A percentile compares a stretch with the other conserved stretches of the same genome.
Conservation (phyloP, 148 eudicot genomes). For the Polygonum aviculare region DNA sequence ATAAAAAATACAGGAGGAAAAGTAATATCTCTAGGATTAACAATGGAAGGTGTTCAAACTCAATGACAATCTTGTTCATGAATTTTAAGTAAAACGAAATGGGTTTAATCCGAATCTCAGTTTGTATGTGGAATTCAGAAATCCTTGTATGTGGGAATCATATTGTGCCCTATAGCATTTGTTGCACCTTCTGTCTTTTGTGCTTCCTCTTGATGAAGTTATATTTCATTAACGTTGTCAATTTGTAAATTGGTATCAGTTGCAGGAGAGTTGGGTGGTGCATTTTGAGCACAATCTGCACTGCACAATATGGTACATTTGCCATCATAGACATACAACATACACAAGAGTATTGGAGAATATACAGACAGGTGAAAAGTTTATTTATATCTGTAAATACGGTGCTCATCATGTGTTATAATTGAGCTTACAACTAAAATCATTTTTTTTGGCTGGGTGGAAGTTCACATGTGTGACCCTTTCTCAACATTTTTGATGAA, state of each 20-base stretch:
- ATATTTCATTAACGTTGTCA: not conserved
- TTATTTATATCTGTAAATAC: not conserved
- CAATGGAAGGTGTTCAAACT: not conserved
- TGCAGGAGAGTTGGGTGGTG: constrained; percentile 1
- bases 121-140: not conserved
- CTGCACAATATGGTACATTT: not conserved
- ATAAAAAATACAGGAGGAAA: not conserved
- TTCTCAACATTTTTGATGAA: not conserved
- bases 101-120: not conserved
- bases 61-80: not conserved
- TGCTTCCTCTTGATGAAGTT: not conserved
- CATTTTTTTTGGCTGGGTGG: not conserved
- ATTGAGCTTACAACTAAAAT: not conserved
- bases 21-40: not conserved
- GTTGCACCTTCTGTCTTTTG: not conserved
- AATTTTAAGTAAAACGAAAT: not conserved
- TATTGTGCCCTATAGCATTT: not conserved
- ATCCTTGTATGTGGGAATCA: not conserved
- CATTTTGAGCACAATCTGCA: not conserved
- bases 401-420: not conserved
- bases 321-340: not conserved
- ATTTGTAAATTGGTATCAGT: constrained; percentile 1
- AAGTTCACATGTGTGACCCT: not conserved
- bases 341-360: not conserved
- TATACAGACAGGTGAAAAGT: not conserved